These are phyloP conservation scores for Talaromyces pinophilus DNA, from an alignment of 2,329 filamentous ascomycete genomes.

Conservation along the genomic window DNA sequence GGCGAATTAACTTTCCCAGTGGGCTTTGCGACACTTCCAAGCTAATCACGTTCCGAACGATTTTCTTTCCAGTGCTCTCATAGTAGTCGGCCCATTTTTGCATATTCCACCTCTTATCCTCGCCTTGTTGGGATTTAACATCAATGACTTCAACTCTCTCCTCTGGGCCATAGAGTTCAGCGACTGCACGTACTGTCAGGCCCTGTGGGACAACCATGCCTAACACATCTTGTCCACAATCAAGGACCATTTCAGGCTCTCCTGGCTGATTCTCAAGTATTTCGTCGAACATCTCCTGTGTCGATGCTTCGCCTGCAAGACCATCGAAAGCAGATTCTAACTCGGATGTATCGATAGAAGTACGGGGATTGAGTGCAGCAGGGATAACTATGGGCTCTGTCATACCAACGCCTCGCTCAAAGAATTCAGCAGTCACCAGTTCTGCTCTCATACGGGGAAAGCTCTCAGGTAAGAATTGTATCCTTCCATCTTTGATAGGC, in stretches of 20 bases:
- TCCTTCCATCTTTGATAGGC: slow-evolving; percentile 65
- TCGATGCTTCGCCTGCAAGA: slow-evolving; percentile 38
- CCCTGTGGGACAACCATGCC: slow-evolving; percentile 69
- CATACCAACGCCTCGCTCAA: slow-evolving; percentile 64
- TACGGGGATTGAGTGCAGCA: slow-evolving; percentile 59
- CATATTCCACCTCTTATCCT: slow-evolving; percentile 66
- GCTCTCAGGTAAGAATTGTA: slow-evolving; percentile 61
- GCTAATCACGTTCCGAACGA: slow-evolving; percentile 69
- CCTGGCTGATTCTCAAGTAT: slow-evolving; percentile 36
- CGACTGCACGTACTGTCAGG: slow-evolving; percentile 64
- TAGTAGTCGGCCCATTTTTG: slow-evolving; percentile 69
- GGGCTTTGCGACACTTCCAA: slow-evolving; percentile 66
- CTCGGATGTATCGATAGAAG: slow-evolving; percentile 38
- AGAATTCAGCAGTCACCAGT: slow-evolving; percentile 62
- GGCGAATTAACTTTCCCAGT: slow-evolving; percentile 62
- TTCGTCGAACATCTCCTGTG: slow-evolving; percentile 45
- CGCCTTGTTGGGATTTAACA: slow-evolving; percentile 67
- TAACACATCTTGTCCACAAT: slow-evolving; percentile 64
- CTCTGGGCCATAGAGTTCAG: slow-evolving; percentile 64
- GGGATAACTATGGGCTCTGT: slow-evolving; percentile 68
- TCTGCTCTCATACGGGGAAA: slow-evolving; percentile 67
- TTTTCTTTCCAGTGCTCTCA: slow-evolving; percentile 59
- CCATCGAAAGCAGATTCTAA: slow-evolving; percentile 30
- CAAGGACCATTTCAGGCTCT: slow-evolving; percentile 49
- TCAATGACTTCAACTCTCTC: slow-evolving; percentile 67